Base-by-base conservation (phyloP, 2,329 filamentous ascomycete species). In the Aspergillus phoenicis region DNA sequence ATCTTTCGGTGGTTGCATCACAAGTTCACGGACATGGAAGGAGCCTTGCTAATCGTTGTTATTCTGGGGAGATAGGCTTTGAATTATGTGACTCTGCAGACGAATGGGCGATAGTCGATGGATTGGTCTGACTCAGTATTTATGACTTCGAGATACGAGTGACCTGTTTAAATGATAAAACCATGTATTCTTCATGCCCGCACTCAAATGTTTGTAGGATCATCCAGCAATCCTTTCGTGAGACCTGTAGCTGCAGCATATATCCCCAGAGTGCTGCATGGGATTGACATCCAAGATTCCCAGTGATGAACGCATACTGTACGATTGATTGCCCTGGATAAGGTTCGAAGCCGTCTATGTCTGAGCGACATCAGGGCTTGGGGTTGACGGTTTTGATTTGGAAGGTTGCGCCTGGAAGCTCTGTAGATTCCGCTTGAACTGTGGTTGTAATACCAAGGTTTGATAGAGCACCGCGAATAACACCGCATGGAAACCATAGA, bases 401-500 rank as follows among this genome's bases (percentile, higher is more conserved):
- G 76, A 99, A 99, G 0, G 93, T 91, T 38, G 94, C 95, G 5
- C 86, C 86, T 0, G 95, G 95, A 58, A 99, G 82, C 74, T 96
- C 94, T 59, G 83, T 89, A 58, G 90, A 91, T 79, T 97, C 95
- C 4, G 93, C 95, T 69, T 96, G 91, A 1, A 99, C 94, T 1
- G 89, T 96, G 8, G 93, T 93, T 69, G 89, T 89, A 69, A 98
- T 93, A 5, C 94, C 95, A 81, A 99, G 82, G 54, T 90, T 93
- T n/a, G 93, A 89, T 53, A 99, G 80, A n/a, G 92, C 93, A 30
- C 95, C 95, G 60, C 94, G 85, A 62, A 99, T 91, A 52, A 99
- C 85, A 51, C 95, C 95, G 69, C 93, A 96, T 7, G 95, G 95
- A 72, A 98, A 97, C 86, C 92, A 97, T 13, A 99, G 83, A 75